Percentiles rank a stretch among this genome's conserved stretches.
Evolutionary conservation across 495 filamentous ascomycete genomes (phyloP).

Genomic region (Penicillium coprophilum): DNA sequence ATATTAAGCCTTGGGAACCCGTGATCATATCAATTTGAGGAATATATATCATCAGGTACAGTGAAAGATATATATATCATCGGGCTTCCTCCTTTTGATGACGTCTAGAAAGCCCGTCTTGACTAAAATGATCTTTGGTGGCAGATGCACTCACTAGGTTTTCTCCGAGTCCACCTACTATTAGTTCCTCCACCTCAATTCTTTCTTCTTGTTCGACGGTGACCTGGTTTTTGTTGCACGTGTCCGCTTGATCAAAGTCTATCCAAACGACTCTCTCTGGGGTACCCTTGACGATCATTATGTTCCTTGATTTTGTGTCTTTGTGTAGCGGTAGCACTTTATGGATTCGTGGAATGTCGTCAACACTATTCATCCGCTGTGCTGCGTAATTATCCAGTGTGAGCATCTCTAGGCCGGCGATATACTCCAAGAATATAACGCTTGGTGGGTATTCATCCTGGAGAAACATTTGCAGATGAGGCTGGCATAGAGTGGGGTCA

Average conservation of each 20-base stretch:
- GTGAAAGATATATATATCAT: neutral
- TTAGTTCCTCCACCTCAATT: neutral
- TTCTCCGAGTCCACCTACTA: neutral
- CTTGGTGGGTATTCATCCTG: neutral
- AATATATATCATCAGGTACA: neutral
- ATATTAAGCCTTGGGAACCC: too few species aligned
- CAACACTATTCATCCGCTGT: neutral
- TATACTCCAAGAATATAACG: neutral
- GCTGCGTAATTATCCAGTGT: neutral
- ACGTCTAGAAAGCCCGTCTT: neutral
- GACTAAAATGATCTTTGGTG: too few species aligned
- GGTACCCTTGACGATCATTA: neutral
- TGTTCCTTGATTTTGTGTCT: neutral
- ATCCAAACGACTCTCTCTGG: neutral
- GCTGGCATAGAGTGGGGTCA: neutral
- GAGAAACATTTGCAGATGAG: neutral
- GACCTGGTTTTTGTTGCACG: neutral
- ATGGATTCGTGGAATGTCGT: neutral
- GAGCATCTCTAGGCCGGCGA: neutral
- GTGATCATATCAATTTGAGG: too few species aligned
- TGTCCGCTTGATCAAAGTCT: neutral
- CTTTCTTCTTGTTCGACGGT: neutral
- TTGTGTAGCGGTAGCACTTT: neutral
- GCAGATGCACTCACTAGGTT: neutral
- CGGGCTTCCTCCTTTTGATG: neutral